Conservation (phyloP, 176 grass and related monocot genomes). For the Avena atlantica region DNA sequence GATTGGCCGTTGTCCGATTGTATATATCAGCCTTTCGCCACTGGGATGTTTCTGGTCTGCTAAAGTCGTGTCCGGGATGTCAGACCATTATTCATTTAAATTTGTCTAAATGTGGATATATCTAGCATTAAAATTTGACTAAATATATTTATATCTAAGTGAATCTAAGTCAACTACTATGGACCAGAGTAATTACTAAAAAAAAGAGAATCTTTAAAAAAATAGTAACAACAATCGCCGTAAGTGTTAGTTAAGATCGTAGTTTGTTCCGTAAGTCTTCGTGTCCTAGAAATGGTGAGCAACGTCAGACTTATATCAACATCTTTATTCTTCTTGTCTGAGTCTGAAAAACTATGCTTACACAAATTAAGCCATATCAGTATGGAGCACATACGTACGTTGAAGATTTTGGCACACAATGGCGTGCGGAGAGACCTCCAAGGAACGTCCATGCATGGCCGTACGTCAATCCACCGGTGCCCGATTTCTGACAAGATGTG, state of each 20-base stretch:
- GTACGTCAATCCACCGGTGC: too few relatives aligned
- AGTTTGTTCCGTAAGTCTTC: neutral
- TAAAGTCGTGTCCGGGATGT: neutral
- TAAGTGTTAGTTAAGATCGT: neutral
- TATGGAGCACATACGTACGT: neutral
- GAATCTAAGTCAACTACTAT: too few relatives aligned
- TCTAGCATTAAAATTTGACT: too few relatives aligned
- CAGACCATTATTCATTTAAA: too few relatives aligned
- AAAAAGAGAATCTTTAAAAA: neutral
- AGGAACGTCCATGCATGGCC: conserved; percentile 33
- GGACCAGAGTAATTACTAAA: too few relatives aligned
- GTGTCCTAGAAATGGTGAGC: neutral
- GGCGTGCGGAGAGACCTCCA: conserved; percentile 38
- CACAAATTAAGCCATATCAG: neutral
- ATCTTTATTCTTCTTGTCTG: neutral
- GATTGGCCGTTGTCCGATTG: neutral
- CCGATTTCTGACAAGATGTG: neutral
- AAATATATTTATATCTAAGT: too few relatives aligned
- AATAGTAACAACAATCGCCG: neutral
- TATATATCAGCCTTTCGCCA: neutral
- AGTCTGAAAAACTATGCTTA: neutral
- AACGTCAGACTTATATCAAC: neutral
- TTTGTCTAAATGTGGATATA: too few relatives aligned
- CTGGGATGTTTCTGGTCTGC: neutral
- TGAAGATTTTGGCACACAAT: neutral